Evolutionary conservation across 2,329 filamentous ascomycete genomes (phyloP), one percentile per base, ranked within the genome.

Genomic region (Trichoderma hamatum): DNA sequence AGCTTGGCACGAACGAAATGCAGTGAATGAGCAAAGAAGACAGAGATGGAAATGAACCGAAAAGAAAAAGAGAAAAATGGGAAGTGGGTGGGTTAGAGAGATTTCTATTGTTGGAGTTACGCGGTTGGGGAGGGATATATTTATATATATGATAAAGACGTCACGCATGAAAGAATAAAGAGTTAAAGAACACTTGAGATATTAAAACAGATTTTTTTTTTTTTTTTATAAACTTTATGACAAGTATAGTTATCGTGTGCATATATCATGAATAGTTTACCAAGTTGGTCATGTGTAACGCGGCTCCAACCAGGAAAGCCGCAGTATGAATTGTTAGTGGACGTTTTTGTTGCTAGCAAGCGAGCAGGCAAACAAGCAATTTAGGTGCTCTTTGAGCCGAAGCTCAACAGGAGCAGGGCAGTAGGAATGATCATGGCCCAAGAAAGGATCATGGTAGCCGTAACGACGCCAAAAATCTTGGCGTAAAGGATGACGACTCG

Each of bases 401-500:
- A 36, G 49, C 67, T 71, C 14, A 77, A 71, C 36, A 84, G 76
- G 59, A 87, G 73, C 60, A 86, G 75, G 36, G 84, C 71, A 79
- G 92, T 83, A 13, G 84, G 82, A 3, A 85, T 74, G 6, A 92
- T 26, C 28, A 89, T 72, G 3, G 77, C 75, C 30, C 68, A 64
- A 66, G 89, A 81, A 39, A 88, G 63, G 5, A 86, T 32, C 28
- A 81, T 76, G 16, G 86, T 73, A 3, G 79, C 84, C 19, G 87
- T 67, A 59, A 84, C 78, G 68, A 93, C 84, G 39, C 83, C 78
- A 71, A 89, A 84, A 73, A 90, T 84, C 87, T 97, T 97, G 80
- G 85, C 81, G 74, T 93, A 91, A 36, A 96, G 85, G 80, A 91
- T 89, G 76, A 94, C 80, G 61, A 97, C 85, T 68, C 94, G 88